A percentile compares a stretch with the other conserved stretches of the same genome.
These are phyloP conservation scores for Logfia minima DNA, from an alignment of 129 eudicot genomes.

Conservation along the genomic window DNA sequence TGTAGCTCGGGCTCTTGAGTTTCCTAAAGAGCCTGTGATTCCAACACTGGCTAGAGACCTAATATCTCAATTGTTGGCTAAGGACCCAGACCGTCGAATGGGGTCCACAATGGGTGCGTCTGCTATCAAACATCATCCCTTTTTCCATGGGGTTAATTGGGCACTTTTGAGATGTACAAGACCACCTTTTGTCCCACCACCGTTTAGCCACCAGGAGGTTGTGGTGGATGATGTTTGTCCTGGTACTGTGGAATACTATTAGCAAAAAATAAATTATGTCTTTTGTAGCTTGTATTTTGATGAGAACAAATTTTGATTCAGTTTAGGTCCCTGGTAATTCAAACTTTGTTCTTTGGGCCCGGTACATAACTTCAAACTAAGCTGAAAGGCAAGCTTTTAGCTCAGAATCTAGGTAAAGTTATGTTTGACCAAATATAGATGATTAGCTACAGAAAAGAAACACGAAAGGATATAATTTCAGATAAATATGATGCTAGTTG, in stretches of 20 bases:
- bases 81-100: constrained; percentile 71
- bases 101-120: constrained; percentile 93
- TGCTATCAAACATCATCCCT: constrained; percentile 74
- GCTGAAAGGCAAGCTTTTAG: neutral
- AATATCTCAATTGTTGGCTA: constrained; percentile 64
- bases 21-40: constrained; percentile 70
- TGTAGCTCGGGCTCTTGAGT: constrained; percentile 93
- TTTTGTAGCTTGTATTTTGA: constrained; percentile 19
- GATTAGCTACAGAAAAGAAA: neutral
- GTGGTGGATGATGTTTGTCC: constrained; percentile 58
- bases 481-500: too few species aligned
- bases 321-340: constrained; percentile 2
- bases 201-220: constrained; percentile 49
- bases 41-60: constrained; percentile 68
- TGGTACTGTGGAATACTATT: constrained; percentile 71
- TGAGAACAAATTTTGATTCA: constrained; percentile 8
- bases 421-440: neutral
- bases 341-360: constrained; percentile 18
- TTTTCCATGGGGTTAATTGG: constrained; percentile 86
- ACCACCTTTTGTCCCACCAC: constrained; percentile 75
- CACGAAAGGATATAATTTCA: too few species aligned
- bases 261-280: constrained; percentile 11
- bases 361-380: constrained; percentile 12
- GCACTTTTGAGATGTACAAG: constrained; percentile 74
- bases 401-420: neutral